These are phyloP conservation scores for Pseudoneurospora amorphoporcata DNA, from an alignment of 495 filamentous ascomycete species.

Conservation along the genomic window DNA sequence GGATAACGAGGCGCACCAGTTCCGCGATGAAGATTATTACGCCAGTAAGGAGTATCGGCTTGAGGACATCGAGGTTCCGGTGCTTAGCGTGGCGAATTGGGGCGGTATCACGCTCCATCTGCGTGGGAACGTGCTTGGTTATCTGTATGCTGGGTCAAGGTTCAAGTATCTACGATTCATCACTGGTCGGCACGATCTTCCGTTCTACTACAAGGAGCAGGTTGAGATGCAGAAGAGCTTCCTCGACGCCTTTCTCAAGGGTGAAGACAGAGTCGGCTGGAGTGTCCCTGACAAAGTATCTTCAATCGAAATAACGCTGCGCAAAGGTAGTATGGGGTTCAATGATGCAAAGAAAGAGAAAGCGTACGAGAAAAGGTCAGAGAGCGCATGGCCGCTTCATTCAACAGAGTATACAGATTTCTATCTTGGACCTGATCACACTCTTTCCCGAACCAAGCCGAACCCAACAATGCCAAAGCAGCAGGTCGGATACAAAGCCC, in stretches of 20 bases:
- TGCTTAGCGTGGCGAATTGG: conserved; percentile 56
- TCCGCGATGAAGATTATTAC: conserved; percentile 52
- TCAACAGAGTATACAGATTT: conserved; percentile 49
- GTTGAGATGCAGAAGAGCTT: conserved; percentile 56
- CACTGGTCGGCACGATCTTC: conserved; percentile 58
- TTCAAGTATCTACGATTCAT: conserved; percentile 59
- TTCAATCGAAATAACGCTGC: conserved; percentile 45
- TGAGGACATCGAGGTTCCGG: conserved; percentile 51
- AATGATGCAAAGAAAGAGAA: conserved; percentile 49
- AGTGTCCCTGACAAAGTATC: conserved; percentile 39
- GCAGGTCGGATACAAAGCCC: conserved; percentile 44
- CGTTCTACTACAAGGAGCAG: conserved; percentile 58
- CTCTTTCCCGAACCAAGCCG: conserved; percentile 20
- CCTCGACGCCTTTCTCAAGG: conserved; percentile 58
- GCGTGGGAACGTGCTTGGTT: conserved; percentile 56
- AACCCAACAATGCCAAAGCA: conserved; percentile 9
- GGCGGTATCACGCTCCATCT: conserved; percentile 54
- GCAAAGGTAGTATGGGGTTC: conserved; percentile 53
- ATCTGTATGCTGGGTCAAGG: conserved; percentile 45
- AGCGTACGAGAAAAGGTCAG: conserved; percentile 37
- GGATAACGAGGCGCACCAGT: conserved; percentile 45
- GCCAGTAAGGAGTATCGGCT: conserved; percentile 49
- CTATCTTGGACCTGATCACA: conserved; percentile 36
- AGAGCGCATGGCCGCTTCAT: conserved; percentile 54
- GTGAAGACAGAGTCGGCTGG: conserved; percentile 51